phyloP scores from a whole-genome alignment of 176 grass and related monocot genomes.

The Eragrostis curvula region DNA sequence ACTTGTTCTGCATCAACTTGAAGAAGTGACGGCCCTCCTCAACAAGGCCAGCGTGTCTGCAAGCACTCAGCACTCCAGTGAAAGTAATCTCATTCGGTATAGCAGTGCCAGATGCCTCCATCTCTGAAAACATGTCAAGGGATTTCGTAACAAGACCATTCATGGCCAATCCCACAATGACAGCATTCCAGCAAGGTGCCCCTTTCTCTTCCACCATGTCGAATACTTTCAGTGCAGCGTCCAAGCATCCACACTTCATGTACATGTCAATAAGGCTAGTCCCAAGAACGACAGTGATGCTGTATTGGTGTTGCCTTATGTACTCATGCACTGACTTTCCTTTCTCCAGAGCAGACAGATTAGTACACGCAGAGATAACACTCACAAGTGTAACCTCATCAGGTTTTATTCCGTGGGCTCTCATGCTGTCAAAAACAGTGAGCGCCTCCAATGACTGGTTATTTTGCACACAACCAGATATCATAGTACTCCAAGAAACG shows the following conservation, averaged over 20 bases:
- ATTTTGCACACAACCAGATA: conserved; percentile 78
- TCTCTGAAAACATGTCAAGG: conserved; percentile 69
- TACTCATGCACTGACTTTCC: conserved; percentile 79
- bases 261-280: conserved; percentile 95
- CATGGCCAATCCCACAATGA: conserved; percentile 76
- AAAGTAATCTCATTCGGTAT: conserved; percentile 88
- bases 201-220: conserved; percentile 59
- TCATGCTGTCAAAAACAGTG: conserved; percentile 67
- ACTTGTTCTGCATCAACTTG: conserved; percentile 70
- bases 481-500: conserved; percentile 83
- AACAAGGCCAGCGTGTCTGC: conserved; percentile 78
- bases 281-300: conserved; percentile 58
- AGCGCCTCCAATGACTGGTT: conserved; percentile 66
- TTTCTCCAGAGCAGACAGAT: conserved; percentile 71
- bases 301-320: conserved; percentile 58
- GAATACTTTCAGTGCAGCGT: conserved; percentile 76
- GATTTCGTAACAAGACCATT: conserved; percentile 75
- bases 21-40: conserved; percentile 76
- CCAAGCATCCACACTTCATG: conserved; percentile 82
- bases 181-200: conserved; percentile 83
- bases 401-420: conserved; percentile 54
- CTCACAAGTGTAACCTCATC: conserved; percentile 74
- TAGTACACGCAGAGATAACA: conserved; percentile 77
- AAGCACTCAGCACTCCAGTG: conserved; percentile 83
- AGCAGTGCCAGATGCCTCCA: conserved; percentile 62